Percentiles rank a stretch among this genome's conserved stretches.
Conservation (phyloP, 2,329 filamentous ascomycete species). For the Madurella fahalii region DNA sequence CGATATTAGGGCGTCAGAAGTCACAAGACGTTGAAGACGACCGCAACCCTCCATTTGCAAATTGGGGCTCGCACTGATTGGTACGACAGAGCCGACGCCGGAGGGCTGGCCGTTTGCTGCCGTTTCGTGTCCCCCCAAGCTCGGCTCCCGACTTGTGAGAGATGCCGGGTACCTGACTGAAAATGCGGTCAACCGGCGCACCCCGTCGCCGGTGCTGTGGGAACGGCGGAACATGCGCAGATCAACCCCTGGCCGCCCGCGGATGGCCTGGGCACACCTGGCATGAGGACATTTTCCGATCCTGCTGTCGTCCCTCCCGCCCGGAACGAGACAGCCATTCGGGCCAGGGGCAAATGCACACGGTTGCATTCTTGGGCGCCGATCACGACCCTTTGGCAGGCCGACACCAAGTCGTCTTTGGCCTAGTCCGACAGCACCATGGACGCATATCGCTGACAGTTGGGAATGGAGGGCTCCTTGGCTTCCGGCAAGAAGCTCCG, state of each 20-base stretch:
- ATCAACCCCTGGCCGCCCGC: not conserved
- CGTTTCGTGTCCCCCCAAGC: not conserved
- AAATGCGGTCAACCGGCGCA: conserved; percentile 5
- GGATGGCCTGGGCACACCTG: not conserved
- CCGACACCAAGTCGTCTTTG: not conserved
- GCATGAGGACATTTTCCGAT: not conserved
- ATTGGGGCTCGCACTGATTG: not conserved
- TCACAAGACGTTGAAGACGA: conserved; percentile 4
- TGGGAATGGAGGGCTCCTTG: too few relatives aligned
- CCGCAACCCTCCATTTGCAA: not conserved
- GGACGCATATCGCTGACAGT: too few relatives aligned
- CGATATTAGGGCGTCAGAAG: not conserved
- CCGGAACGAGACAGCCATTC: not conserved
- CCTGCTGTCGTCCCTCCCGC: not conserved
- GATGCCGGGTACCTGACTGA: conserved; percentile 3
- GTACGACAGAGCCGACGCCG: not conserved
- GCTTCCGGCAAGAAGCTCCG: too few relatives aligned
- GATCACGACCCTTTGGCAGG: not conserved
- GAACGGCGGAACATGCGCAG: not conserved
- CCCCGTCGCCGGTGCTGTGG: not conserved
- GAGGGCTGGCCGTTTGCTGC: not conserved
- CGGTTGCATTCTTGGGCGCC: not conserved
- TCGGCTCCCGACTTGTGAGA: not conserved
- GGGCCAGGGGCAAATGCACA: not conserved
- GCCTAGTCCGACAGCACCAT: too few relatives aligned